Evolutionary conservation across 1,284 basidiomycete species (phyloP).

Genomic region (Laetiporus sulphureus): DNA sequence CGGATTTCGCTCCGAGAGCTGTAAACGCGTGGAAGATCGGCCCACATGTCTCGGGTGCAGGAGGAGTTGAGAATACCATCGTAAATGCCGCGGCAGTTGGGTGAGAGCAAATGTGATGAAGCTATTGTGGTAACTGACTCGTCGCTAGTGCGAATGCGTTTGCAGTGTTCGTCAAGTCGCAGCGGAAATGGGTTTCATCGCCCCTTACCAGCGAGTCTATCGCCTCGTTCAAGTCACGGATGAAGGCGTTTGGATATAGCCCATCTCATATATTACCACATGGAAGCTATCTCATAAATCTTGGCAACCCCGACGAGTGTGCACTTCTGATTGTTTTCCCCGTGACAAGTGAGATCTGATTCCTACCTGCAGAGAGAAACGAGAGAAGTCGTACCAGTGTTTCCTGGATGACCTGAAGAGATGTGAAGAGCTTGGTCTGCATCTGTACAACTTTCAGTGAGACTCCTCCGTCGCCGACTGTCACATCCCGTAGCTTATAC

Average conservation of each 20-base stretch:
- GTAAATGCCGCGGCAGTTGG: conserved; percentile 67
- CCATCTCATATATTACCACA: conserved; percentile 66
- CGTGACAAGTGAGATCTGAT: not conserved
- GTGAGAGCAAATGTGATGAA: no score
- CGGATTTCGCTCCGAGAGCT: conserved; percentile 11
- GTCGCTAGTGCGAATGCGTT: conserved; percentile 77
- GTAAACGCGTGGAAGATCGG: conserved; percentile 59
- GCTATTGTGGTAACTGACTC: no score
- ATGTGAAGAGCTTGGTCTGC: conserved; percentile 72
- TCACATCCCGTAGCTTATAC: not conserved
- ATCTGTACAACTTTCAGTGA: conserved; percentile 82
- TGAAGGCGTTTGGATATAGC: conserved; percentile 55
- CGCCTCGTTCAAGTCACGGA: conserved; percentile 45
- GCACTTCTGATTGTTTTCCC: conserved; percentile 17
- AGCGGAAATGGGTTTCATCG: conserved; percentile 72
- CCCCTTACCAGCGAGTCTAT: conserved; percentile 46
- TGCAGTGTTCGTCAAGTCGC: conserved; percentile 80
- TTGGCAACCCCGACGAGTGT: conserved; percentile 75
- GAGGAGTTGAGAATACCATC: conserved; percentile 72
- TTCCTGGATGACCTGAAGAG: conserved; percentile 82
- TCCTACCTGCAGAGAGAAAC: conserved; percentile 49
- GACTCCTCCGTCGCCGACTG: conserved; percentile 23
- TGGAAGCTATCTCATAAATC: conserved; percentile 81
- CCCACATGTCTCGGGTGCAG: conserved; percentile 77
- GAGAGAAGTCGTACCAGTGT: conserved; percentile 73